Conservation (phyloP, 2,329 filamentous ascomycete genomes). For the Stachybotrys chlorohalonatus region DNA sequence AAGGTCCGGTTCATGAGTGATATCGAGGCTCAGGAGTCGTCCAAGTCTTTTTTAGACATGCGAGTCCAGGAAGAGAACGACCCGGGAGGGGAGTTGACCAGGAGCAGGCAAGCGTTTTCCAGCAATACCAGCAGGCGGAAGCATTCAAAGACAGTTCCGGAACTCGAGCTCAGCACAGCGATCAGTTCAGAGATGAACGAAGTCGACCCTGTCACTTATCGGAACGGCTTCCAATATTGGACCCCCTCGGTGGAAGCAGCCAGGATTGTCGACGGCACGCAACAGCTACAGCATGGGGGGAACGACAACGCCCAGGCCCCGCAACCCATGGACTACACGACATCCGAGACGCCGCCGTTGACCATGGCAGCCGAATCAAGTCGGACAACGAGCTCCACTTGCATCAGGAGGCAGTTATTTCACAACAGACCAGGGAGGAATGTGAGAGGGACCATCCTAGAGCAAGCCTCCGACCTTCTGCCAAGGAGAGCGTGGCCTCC, state of each 20-base stretch:
- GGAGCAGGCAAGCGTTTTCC: slow-evolving; percentile 2
- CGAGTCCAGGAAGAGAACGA: slow-evolving; percentile 6
- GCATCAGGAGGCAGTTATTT: background rate
- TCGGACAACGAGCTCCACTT: background rate
- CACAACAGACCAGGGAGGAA: background rate
- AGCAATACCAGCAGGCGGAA: background rate
- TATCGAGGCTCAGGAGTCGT: slow-evolving; percentile 1
- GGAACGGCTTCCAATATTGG: background rate
- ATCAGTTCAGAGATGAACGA: background rate
- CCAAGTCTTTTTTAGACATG: slow-evolving; percentile 28
- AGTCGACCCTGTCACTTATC: background rate
- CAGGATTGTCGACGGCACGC: background rate
- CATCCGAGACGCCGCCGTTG: no score
- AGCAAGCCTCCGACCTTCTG: background rate
- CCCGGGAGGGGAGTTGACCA: slow-evolving; percentile 6
- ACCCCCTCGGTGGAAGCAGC: background rate
- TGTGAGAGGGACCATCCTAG: background rate
- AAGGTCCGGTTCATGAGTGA: slow-evolving; percentile 21
- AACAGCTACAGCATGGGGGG: background rate
- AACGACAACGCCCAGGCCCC: background rate
- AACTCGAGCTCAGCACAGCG: background rate
- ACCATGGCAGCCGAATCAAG: background rate
- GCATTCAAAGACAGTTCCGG: background rate
- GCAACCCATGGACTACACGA: background rate
- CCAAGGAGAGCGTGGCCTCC: background rate